These are phyloP conservation scores for Scalesia atractyloides DNA, from an alignment of 129 eudicot species.

Conservation along the genomic window DNA sequence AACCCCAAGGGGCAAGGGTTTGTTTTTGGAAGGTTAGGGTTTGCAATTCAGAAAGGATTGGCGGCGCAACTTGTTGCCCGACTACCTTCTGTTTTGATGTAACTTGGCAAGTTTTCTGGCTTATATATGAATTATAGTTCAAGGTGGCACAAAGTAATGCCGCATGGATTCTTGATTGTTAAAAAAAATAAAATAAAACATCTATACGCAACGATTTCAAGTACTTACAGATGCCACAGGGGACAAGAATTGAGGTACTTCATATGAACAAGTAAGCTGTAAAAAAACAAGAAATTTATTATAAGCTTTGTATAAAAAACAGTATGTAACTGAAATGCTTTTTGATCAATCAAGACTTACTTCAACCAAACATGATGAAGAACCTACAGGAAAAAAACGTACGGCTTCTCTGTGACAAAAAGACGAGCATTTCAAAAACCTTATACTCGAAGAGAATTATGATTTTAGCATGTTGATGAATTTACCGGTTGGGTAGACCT, in stretches of 20 bases:
- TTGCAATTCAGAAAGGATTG: too few species aligned
- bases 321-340: conserved; percentile 4
- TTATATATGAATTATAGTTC: too few species aligned
- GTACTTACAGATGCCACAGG: conserved; percentile 92
- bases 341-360: conserved; percentile 45
- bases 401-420: conserved; percentile 76
- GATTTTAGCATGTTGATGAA: background rate
- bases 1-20: too few species aligned
- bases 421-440: conserved; percentile 18
- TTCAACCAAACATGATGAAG: conserved; percentile 78
- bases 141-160: too few species aligned
- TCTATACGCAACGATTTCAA: background rate
- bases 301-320: background rate
- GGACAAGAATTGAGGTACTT: conserved; percentile 74
- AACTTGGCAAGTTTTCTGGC: too few species aligned
- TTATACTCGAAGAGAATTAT: background rate
- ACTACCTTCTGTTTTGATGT: too few species aligned
- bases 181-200: too few species aligned
- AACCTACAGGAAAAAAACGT: conserved; percentile 84
- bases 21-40: too few species aligned
- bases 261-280: conserved; percentile 92
- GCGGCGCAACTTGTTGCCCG: too few species aligned
- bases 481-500: conserved; percentile 94
- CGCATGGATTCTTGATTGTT: too few species aligned
- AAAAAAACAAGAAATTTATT: conserved; percentile 10